Conservation (phyloP, 1,284 basidiomycete species). For the Xanthoconium separans region DNA sequence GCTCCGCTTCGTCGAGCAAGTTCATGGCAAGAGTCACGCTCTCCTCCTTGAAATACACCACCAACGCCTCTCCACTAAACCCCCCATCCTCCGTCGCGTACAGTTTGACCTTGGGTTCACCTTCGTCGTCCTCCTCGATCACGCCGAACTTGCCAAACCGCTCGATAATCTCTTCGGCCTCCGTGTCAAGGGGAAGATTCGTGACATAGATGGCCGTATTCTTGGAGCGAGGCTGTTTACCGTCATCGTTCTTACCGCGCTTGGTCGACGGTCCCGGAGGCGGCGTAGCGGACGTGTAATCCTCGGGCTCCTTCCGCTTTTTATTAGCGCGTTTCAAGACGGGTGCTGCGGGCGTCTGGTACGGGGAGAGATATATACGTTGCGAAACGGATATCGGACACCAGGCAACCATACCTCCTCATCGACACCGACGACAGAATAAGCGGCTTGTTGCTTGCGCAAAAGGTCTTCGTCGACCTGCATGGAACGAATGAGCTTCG, state of each 20-base stretch:
- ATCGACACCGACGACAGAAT: slow-evolving; percentile 87
- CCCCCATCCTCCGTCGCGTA: slow-evolving; percentile 88
- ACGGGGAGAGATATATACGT: slow-evolving; percentile 22
- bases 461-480: slow-evolving; percentile 82
- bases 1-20: slow-evolving; percentile 90
- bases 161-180: slow-evolving; percentile 70
- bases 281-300: slow-evolving; percentile 66
- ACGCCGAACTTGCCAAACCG: slow-evolving; percentile 91
- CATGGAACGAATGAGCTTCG: slow-evolving; percentile 3
- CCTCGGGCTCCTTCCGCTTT: slow-evolving; percentile 77
- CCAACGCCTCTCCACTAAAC: slow-evolving; percentile 94
- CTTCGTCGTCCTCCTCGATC: slow-evolving; percentile 88
- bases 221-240: slow-evolving; percentile 60
- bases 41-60: slow-evolving; percentile 98
- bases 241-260: slow-evolving; percentile 56
- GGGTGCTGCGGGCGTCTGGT: slow-evolving; percentile 79
- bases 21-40: slow-evolving; percentile 85
- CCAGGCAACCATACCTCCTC: slow-evolving; percentile 67
- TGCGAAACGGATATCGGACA: slow-evolving; percentile 22
- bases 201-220: slow-evolving; percentile 95
- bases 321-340: slow-evolving; percentile 77
- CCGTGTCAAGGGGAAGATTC: slow-evolving; percentile 78
- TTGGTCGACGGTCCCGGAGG: slow-evolving; percentile 57
- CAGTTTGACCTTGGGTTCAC: slow-evolving; percentile 89
- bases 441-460: slow-evolving; percentile 88